Base-by-base conservation (phyloP, 331 rosid species). In the Pyrus hybrid region DNA sequence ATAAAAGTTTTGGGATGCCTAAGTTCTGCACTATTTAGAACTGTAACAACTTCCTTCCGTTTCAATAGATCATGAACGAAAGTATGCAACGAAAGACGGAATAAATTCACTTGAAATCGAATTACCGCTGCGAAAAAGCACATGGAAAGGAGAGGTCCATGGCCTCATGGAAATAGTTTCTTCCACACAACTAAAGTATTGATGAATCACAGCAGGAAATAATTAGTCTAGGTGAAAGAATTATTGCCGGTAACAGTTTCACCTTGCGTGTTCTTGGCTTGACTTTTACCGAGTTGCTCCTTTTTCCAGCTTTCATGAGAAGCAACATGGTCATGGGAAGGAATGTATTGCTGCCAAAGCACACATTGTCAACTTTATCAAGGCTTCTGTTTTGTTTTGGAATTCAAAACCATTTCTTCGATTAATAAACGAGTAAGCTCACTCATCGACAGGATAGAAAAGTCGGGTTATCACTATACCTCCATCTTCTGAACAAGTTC, bases 271-370 rank as follows among this genome's bases (percentile, higher is more conserved):
- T 83, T 87, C 94, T 71, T 85, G 84, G 67, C 87, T 82, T 33
- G 83, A 80, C 84, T 80, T 73, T 77, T 75, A 21, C 91, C 97
- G 53, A 88, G 85, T 68, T 85, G 92, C 75, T 91, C 91, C 90
- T 60, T 83, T 88, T 89, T 81, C 98, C 98, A 93, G 96, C 89
- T 89, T 81, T 89, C 97, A 65, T 83, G 90, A 68, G 97, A 73
- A 68, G 98, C 92, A 25, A 88, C 86, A 54, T 88, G 83, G 54
- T 85, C 86, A 75, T 88, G 84, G 41, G 87, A 86, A 78, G 98
- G 97, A 80, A 76, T 82, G 54, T 91, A 90, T 75, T 89, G 86
- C 98, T 93, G 96, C 77, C 81, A 77, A 79, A 84, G 53, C 29
- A 72, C 70, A 73, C 21, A 18, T 41, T 61, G 41, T 32, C 32